These are phyloP conservation scores for Cucumis variabilis DNA, from an alignment of 331 rosid genomes.

Conservation along the genomic window DNA sequence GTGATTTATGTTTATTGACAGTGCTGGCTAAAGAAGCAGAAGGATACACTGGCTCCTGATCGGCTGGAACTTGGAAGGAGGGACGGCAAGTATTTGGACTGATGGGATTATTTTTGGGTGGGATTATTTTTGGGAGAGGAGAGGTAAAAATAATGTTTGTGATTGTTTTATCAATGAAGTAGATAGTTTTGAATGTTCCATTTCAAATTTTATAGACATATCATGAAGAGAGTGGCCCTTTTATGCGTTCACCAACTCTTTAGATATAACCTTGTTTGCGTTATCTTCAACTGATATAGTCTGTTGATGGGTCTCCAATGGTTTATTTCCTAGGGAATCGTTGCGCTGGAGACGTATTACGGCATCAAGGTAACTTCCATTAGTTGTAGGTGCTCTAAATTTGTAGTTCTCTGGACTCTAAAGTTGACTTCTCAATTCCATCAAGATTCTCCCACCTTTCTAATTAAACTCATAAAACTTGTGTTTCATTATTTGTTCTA, in stretches of 20 bases:
- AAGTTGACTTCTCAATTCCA: background rate
- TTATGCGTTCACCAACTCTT: background rate
- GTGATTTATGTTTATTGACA: constrained; percentile 31
- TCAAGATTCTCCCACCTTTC: background rate
- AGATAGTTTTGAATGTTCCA: background rate
- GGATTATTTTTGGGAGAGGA: constrained; percentile 88
- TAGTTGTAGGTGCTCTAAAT: constrained; percentile 15
- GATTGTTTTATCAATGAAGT: background rate
- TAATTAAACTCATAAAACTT: background rate
- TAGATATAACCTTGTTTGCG: background rate
- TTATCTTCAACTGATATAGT: background rate
- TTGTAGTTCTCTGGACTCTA: background rate
- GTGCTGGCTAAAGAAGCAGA: constrained; percentile 99
- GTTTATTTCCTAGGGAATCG: constrained; percentile 63
- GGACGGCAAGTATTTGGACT: constrained; percentile 68
- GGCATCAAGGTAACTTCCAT: constrained; percentile 76
- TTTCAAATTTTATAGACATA: background rate
- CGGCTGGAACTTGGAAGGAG: constrained; percentile 67
- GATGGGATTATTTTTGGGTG: constrained; percentile 92
- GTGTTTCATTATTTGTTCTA: background rate
- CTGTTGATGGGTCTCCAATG: background rate
- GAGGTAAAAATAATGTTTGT: constrained; percentile 56
- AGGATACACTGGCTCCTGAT: constrained; percentile 76
- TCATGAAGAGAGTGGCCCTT: background rate
- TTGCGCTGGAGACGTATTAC: constrained; percentile 70